A percentile compares a stretch with the other conserved stretches of the same genome.
Evolutionary conservation across 139 green algal species (phyloP).

Genomic region (Parachlorella kessleri): DNA sequence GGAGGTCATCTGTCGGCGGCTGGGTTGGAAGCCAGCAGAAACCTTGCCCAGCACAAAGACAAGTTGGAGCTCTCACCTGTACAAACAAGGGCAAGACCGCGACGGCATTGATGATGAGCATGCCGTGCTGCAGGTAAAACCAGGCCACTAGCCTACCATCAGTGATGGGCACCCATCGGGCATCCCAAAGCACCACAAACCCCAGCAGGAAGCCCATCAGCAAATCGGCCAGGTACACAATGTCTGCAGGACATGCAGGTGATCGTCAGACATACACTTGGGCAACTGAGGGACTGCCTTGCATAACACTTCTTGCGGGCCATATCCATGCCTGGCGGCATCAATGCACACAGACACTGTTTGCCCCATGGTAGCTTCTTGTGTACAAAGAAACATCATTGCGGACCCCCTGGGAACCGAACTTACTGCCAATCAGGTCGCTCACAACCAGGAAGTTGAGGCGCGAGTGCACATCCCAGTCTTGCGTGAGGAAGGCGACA

Average conservation of each 20-base stretch:
- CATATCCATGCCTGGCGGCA: too few relatives aligned
- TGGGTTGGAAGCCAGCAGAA: too few relatives aligned
- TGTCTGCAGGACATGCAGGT: neutral
- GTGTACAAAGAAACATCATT: too few relatives aligned
- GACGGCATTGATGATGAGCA: neutral
- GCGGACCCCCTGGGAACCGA: too few relatives aligned
- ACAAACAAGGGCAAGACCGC: neutral
- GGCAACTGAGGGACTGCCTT: too few relatives aligned
- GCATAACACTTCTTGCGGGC: too few relatives aligned
- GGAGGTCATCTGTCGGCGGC: too few relatives aligned
- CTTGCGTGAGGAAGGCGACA: conserved; percentile 19
- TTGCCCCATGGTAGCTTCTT: too few relatives aligned
- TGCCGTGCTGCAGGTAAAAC: neutral
- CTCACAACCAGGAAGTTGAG: conserved; percentile 3
- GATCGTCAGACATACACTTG: too few relatives aligned
- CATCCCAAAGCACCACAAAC: neutral
- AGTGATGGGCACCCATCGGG: neutral
- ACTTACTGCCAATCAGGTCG: conserved; percentile 5
- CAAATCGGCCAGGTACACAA: neutral
- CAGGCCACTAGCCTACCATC: neutral
- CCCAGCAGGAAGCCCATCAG: neutral
- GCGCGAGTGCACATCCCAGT: neutral
- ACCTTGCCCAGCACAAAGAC: too few relatives aligned
- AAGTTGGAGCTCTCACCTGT: neutral
- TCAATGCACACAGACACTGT: too few relatives aligned